Percentiles rank a stretch among this genome's conserved stretches.
Evolutionary conservation across 345 rosid species (phyloP).

Genomic region (Geranium rotundifolium): DNA sequence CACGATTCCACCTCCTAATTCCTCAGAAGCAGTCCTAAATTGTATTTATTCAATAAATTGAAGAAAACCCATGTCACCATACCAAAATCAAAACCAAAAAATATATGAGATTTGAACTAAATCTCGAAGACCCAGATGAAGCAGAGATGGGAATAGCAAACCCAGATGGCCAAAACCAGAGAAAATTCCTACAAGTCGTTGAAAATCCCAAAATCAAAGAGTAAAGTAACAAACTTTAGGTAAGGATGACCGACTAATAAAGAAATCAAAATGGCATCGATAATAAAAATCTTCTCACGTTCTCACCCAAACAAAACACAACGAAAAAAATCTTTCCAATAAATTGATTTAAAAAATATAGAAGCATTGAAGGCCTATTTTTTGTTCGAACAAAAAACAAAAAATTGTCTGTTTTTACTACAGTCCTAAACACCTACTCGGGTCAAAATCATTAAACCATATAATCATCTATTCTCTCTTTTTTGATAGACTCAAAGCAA

Average conservation of each 20-base stretch:
- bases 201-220: not conserved
- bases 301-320: not conserved
- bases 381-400: not conserved
- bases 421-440: not conserved
- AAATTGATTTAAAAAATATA: too few relatives aligned
- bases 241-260: not conserved
- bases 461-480: not conserved
- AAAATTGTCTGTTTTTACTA: not conserved
- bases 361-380: not conserved
- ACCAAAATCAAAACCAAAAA: not conserved
- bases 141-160: slow-evolving; percentile 1
- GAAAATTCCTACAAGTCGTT: not conserved
- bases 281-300: not conserved
- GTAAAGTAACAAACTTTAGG: not conserved
- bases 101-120: not conserved
- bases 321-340: not conserved
- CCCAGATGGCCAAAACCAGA: slow-evolving; percentile 2
- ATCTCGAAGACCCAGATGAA: slow-evolving; percentile 4
- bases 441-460: not conserved
- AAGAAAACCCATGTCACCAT: slow-evolving; percentile 2
- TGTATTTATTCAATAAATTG: slow-evolving; percentile 2
- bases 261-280: not conserved
- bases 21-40: not conserved
- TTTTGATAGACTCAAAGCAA: too few relatives aligned
- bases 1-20: not conserved